Conservation (phyloP, 371 early-diverging fungal genomes). For the Apophysomyces ossiformis region DNA sequence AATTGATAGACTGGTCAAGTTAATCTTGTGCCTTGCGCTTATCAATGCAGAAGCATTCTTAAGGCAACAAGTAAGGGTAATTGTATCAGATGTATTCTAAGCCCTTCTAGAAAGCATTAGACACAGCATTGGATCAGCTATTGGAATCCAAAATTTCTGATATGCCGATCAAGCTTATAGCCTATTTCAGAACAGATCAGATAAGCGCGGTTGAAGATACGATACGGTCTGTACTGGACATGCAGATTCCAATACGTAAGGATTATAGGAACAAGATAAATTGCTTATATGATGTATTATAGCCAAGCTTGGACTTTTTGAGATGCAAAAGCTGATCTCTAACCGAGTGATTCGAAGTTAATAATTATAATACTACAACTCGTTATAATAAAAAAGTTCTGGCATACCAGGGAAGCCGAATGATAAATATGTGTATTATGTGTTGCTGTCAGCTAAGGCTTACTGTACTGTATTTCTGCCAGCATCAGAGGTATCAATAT, state of each 20-base stretch:
- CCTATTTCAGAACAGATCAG: conserved; percentile 47
- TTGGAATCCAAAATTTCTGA: conserved; percentile 42
- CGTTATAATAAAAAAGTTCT: no score
- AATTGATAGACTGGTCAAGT: conserved; percentile 14
- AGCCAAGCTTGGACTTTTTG: conserved; percentile 53
- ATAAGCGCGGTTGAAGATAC: conserved; percentile 43
- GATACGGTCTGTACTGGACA: conserved; percentile 40
- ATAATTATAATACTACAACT: no score
- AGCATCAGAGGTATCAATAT: no score
- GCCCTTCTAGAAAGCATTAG: conserved; percentile 24
- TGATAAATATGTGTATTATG: background rate
- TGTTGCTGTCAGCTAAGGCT: no score
- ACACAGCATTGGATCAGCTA: conserved; percentile 26
- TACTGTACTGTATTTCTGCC: no score
- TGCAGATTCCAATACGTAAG: conserved; percentile 56
- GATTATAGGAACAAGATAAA: background rate
- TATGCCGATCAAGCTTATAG: conserved; percentile 41
- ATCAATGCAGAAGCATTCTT: conserved; percentile 21
- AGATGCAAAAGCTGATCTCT: conserved; percentile 47
- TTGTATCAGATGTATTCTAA: background rate
- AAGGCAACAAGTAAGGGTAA: conserved; percentile 8
- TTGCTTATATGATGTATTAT: background rate
- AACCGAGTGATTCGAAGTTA: background rate
- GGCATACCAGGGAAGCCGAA: background rate
- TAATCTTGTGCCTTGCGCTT: conserved; percentile 19